phyloP scores from a whole-genome alignment of 805 yeast species.

The Alloascoidea africana region DNA sequence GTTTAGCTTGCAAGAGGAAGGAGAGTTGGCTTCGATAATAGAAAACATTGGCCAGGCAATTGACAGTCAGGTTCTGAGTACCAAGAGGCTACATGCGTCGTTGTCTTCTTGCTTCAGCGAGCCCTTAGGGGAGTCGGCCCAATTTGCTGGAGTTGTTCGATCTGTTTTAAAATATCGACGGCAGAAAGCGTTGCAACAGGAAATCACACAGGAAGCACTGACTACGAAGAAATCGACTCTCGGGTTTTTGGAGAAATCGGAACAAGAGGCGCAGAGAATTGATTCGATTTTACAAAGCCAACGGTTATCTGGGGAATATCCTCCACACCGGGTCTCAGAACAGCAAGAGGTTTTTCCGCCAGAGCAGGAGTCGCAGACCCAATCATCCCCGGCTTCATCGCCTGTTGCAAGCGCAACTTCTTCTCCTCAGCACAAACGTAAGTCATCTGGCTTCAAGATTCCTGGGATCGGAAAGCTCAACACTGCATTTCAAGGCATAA shows the following conservation, averaged over 20 bases:
- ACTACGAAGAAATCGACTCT: conserved; percentile 18
- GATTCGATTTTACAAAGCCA: conserved; percentile 16
- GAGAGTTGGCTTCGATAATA: conserved; percentile 32
- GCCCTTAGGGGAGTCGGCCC: conserved; percentile 59
- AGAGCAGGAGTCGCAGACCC: conserved; percentile 4
- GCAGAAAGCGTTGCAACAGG: conserved; percentile 38
- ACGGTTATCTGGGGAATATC: conserved; percentile 15
- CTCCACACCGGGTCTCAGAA: neutral
- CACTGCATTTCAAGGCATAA: conserved; percentile 38
- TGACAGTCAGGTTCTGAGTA: conserved; percentile 42
- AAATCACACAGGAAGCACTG: conserved; percentile 24
- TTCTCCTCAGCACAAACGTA: conserved; percentile 12
- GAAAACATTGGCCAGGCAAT: conserved; percentile 81
- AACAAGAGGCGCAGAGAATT: conserved; percentile 27
- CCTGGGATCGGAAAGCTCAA: conserved; percentile 39
- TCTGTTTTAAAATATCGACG: conserved; percentile 46
- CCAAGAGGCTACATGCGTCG: conserved; percentile 34
- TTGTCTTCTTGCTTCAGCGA: conserved; percentile 47
- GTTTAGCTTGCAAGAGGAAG: conserved; percentile 33
- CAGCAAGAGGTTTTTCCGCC: conserved; percentile 8
- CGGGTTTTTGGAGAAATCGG: conserved; percentile 24
- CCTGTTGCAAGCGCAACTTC: conserved; percentile 3
- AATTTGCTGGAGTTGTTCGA: conserved; percentile 40
- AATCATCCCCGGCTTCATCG: conserved; percentile 6
- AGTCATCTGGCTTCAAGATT: conserved; percentile 27